These are phyloP conservation scores for Mycena rosella DNA, from an alignment of 768 basidiomycete genomes.

Conservation along the genomic window DNA sequence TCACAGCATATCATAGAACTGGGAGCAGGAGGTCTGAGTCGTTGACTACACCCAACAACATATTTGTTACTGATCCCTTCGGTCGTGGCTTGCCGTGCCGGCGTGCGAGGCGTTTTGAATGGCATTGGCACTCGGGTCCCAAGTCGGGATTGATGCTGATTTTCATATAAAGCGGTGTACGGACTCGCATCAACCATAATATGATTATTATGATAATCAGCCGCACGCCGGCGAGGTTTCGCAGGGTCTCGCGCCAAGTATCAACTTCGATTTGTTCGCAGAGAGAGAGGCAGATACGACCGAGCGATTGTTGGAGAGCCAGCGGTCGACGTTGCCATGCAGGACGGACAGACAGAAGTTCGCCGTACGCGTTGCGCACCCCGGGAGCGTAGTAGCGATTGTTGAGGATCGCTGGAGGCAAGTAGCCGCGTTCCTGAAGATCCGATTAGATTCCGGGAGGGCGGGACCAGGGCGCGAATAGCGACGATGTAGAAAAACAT, in stretches of 20 bases:
- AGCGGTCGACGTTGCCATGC: slow-evolving; percentile 8
- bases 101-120: too few species aligned
- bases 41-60: background rate
- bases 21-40: background rate
- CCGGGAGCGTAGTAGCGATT: background rate
- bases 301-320: slow-evolving; percentile 1
- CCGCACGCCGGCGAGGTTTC: background rate
- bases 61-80: background rate
- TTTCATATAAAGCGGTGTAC: too few species aligned
- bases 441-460: too few species aligned
- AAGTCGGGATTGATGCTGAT: too few species aligned
- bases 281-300: slow-evolving; percentile 7
- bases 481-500: slow-evolving; percentile 3
- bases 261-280: slow-evolving; percentile 34
- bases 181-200: background rate
- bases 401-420: background rate
- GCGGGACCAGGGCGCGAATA: too few species aligned
- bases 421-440: slow-evolving; percentile 26
- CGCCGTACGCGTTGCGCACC: background rate
- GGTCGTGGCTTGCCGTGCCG: too few species aligned
- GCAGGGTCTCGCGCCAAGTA: background rate
- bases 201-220: slow-evolving; percentile 1
- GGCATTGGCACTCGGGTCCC: too few species aligned
- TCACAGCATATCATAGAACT: background rate
- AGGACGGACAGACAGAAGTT: slow-evolving; percentile 9